These are phyloP conservation scores for Pilatotrama ljubarskyi DNA, from an alignment of 768 basidiomycete genomes.

Conservation along the genomic window DNA sequence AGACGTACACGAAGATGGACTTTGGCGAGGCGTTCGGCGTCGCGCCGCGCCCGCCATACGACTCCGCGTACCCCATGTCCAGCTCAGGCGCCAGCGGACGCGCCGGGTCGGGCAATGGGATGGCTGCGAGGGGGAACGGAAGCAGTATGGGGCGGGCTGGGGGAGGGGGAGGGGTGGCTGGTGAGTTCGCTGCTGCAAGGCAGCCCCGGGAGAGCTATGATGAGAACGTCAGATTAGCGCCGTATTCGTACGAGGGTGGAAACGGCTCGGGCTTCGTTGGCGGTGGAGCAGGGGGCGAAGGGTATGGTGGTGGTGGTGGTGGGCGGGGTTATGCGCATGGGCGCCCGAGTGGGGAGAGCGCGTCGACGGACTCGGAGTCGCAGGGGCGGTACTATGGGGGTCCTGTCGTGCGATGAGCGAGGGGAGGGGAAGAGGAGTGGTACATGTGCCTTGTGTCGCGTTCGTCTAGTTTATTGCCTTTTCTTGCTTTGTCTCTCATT, in stretches of 20 bases:
- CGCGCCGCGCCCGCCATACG: constrained; percentile 17
- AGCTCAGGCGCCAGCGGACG: background rate
- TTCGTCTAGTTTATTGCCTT: constrained; percentile 1
- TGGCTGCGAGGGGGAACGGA: constrained; percentile 15
- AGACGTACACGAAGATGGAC: constrained; percentile 30
- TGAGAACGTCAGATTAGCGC: constrained; percentile 42
- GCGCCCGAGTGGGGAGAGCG: constrained; percentile 11
- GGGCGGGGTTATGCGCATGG: background rate
- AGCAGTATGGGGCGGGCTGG: constrained; percentile 2
- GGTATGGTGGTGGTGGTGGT: background rate
- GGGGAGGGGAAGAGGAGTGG: background rate
- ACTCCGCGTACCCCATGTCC: constrained; percentile 19
- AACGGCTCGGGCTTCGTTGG: background rate
- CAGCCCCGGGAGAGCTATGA: constrained; percentile 36
- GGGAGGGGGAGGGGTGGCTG: background rate
- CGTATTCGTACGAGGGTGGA: constrained; percentile 32
- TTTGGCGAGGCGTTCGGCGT: constrained; percentile 45
- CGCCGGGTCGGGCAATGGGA: constrained; percentile 10
- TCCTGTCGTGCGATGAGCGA: constrained; percentile 5
- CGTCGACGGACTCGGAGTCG: constrained; percentile 3
- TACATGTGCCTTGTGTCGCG: background rate
- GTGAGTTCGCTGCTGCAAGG: constrained; percentile 4
- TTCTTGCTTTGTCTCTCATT: background rate
- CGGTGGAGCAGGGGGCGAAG: background rate
- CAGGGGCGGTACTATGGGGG: constrained; percentile 10